phyloP scores from a whole-genome alignment of 495 filamentous ascomycete species.

The Schizothecium vesticola region DNA sequence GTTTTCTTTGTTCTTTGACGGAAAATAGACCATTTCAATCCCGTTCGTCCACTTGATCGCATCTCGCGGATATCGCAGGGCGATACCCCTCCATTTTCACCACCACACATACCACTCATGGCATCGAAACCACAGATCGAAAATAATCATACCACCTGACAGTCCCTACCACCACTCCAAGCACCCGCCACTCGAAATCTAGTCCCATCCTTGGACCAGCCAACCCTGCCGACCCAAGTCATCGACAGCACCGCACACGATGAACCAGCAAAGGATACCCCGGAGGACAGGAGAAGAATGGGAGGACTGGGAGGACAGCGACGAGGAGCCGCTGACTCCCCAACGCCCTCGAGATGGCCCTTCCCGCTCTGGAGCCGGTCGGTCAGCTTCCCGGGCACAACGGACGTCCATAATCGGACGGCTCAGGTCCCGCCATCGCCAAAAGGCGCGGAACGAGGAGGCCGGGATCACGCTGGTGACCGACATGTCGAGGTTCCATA shows the following conservation, averaged over 20 bases:
- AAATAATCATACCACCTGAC: background rate
- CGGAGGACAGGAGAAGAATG: conserved; percentile 36
- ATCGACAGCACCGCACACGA: conserved; percentile 8
- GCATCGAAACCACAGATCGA: background rate
- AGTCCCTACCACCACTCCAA: background rate
- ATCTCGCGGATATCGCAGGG: background rate
- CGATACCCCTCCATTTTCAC: background rate
- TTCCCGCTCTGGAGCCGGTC: conserved; percentile 18
- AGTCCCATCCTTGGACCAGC: background rate
- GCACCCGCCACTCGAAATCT: background rate
- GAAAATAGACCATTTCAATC: background rate
- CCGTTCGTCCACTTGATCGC: background rate
- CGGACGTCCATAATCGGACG: conserved; percentile 26
- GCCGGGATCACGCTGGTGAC: conserved; percentile 65
- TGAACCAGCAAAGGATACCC: conserved; percentile 14
- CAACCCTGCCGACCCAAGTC: background rate
- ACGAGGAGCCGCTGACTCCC: conserved; percentile 33
- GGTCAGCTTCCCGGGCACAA: conserved; percentile 12
- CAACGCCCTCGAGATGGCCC: conserved; percentile 19
- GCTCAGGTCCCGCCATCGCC: conserved; percentile 43
- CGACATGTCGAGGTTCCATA: conserved; percentile 42
- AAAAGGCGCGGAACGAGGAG: conserved; percentile 51
- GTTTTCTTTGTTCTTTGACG: conserved; percentile 7
- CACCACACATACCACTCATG: background rate
- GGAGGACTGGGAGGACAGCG: conserved; percentile 43